phyloP scores from a whole-genome alignment of 148 eudicot genomes.

The Fagopyrum esculentum region DNA sequence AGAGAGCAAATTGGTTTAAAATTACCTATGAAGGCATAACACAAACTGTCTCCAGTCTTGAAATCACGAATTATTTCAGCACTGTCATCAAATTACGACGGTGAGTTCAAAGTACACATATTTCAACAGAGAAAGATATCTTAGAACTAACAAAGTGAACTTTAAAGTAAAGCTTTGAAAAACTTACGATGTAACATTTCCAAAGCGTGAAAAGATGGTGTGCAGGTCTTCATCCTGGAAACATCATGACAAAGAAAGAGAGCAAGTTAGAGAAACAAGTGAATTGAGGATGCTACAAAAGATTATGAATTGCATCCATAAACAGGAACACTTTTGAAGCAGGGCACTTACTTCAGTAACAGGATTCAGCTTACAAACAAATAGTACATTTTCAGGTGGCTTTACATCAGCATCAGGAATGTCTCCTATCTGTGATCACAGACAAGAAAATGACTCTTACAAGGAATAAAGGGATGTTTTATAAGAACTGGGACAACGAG shows the following conservation, averaged over 20 bases:
- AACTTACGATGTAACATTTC: conserved; percentile 85
- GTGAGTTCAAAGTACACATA: background rate
- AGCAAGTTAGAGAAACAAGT: conserved; percentile 3
- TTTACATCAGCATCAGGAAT: conserved; percentile 93
- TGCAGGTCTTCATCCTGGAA: conserved; percentile 86
- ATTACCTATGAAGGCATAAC: conserved; percentile 96
- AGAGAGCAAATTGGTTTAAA: background rate
- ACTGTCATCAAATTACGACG: conserved; percentile 27
- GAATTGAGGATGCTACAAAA: background rate
- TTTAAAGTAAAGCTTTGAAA: background rate
- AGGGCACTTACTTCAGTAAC: conserved; percentile 71
- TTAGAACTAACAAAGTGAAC: conserved; percentile 16
- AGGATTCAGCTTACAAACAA: conserved; percentile 94
- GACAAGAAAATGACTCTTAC: background rate
- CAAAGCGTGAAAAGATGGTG: conserved; percentile 90
- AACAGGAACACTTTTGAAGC: background rate
- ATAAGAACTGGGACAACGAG: background rate
- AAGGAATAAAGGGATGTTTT: background rate
- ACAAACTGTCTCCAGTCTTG: conserved; percentile 91
- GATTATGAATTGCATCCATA: background rate
- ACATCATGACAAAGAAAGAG: background rate
- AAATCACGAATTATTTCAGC: conserved; percentile 89
- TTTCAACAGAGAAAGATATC: background rate
- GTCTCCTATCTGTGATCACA: conserved; percentile 71
- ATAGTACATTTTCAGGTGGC: conserved; percentile 92